These are phyloP conservation scores for Fusarium sp. DNA, from an alignment of 2,329 filamentous ascomycete genomes.

Conservation along the genomic window DNA sequence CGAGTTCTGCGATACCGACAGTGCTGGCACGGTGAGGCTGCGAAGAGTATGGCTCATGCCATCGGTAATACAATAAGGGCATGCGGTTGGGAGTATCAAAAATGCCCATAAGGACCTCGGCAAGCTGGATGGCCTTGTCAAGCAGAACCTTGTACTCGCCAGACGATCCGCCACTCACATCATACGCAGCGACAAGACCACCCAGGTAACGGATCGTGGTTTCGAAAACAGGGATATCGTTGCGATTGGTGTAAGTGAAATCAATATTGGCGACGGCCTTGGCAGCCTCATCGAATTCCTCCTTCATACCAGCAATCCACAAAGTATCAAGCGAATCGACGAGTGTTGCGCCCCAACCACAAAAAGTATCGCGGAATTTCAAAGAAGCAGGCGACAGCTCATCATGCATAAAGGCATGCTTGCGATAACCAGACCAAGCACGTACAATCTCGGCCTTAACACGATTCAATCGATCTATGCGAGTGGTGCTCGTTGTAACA, in stretches of 20 bases:
- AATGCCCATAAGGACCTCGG: slow-evolving; percentile 82
- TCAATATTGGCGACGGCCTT: slow-evolving; percentile 79
- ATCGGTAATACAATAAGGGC: slow-evolving; percentile 85
- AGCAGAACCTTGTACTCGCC: slow-evolving; percentile 75
- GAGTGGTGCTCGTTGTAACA: slow-evolving; percentile 68
- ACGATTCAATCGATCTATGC: slow-evolving; percentile 72
- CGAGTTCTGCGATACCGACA: slow-evolving; percentile 78
- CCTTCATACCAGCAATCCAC: slow-evolving; percentile 85
- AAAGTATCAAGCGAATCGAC: slow-evolving; percentile 87
- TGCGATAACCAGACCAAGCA: slow-evolving; percentile 86
- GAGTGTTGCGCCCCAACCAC: slow-evolving; percentile 89
- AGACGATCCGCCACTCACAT: slow-evolving; percentile 76
- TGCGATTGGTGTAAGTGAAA: slow-evolving; percentile 77
- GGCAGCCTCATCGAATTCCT: slow-evolving; percentile 85
- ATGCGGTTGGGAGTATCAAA: slow-evolving; percentile 96
- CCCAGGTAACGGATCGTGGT: slow-evolving; percentile 93
- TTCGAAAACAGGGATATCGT: slow-evolving; percentile 89
- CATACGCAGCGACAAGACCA: slow-evolving; percentile 86
- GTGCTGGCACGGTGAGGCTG: slow-evolving; percentile 72
- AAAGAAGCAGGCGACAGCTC: slow-evolving; percentile 82
- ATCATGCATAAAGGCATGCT: slow-evolving; percentile 86
- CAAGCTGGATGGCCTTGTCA: slow-evolving; percentile 83
- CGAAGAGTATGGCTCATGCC: slow-evolving; percentile 75
- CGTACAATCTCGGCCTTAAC: slow-evolving; percentile 82
- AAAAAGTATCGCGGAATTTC: slow-evolving; percentile 82